phyloP scores from a whole-genome alignment of 768 basidiomycete species.

The Termitomyces sp. region DNA sequence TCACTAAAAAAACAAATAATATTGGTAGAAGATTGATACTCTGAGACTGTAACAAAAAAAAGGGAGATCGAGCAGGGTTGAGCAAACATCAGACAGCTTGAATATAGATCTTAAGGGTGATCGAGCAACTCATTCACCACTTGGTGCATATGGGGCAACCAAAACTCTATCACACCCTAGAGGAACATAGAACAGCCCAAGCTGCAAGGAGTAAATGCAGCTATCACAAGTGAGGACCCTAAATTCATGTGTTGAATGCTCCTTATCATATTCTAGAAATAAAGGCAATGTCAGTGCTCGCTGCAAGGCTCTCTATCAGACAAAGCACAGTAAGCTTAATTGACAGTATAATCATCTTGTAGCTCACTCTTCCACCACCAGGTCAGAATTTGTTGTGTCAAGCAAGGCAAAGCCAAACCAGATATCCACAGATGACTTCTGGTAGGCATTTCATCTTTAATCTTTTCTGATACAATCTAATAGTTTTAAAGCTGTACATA shows the following conservation, averaged over 20 bases:
- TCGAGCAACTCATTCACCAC: not conserved
- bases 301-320: not conserved
- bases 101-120: not conserved
- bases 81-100: not conserved
- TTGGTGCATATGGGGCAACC: not conserved
- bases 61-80: not conserved
- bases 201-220: not conserved
- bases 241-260: no score
- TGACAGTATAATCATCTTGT: no score
- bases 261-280: not conserved
- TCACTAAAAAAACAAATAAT: not conserved
- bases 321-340: no score
- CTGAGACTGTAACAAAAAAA: not conserved
- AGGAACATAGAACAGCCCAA: not conserved
- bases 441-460: no score
- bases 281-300: not conserved
- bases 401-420: no score
- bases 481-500: no score
- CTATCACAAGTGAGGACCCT: not conserved
- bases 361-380: no score
- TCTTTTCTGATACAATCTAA: no score
- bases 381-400: no score
- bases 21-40: not conserved
- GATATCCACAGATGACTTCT: no score
- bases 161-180: not conserved